phyloP scores from a whole-genome alignment of 1,139 yeast species.

The Suhomyces coccinellae region DNA sequence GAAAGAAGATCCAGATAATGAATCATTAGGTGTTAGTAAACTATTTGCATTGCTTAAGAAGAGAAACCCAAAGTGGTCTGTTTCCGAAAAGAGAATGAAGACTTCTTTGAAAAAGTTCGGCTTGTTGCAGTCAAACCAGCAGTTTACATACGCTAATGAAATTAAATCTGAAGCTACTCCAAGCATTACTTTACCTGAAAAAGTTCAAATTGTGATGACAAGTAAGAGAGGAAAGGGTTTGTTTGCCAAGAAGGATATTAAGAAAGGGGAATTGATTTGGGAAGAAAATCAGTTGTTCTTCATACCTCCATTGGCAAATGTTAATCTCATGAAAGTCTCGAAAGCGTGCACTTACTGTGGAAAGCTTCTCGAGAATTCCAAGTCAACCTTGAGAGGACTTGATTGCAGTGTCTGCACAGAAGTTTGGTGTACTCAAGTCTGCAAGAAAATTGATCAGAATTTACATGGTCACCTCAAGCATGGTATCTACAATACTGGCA shows the following conservation, averaged over 20 bases:
- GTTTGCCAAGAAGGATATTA: constrained; percentile 44
- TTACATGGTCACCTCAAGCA: constrained; percentile 67
- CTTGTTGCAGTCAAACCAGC: constrained; percentile 41
- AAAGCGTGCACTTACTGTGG: constrained; percentile 85
- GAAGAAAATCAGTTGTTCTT: constrained; percentile 62
- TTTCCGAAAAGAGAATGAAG: constrained; percentile 60
- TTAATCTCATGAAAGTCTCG: constrained; percentile 61
- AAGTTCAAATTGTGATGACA: constrained; percentile 45
- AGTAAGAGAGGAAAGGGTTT: constrained; percentile 52
- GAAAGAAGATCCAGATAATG: constrained; percentile 68
- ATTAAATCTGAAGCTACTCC: constrained; percentile 58
- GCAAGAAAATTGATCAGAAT: constrained; percentile 54
- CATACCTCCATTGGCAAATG: constrained; percentile 70
- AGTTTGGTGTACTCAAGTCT: constrained; percentile 69
- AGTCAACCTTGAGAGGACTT: constrained; percentile 49
- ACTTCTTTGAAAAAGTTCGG: constrained; percentile 56
- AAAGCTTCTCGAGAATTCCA: constrained; percentile 41
- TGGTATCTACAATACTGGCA: constrained; percentile 27
- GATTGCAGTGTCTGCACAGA: constrained; percentile 69
- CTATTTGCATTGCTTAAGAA: constrained; percentile 53
- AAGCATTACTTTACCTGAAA: constrained; percentile 48
- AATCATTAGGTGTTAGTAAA: constrained; percentile 55
- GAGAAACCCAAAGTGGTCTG: constrained; percentile 59
- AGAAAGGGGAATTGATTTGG: constrained; percentile 58
- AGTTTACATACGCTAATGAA: constrained; percentile 50